phyloP scores from a whole-genome alignment of 805 yeast species.

The Candida xiaguanensis region DNA sequence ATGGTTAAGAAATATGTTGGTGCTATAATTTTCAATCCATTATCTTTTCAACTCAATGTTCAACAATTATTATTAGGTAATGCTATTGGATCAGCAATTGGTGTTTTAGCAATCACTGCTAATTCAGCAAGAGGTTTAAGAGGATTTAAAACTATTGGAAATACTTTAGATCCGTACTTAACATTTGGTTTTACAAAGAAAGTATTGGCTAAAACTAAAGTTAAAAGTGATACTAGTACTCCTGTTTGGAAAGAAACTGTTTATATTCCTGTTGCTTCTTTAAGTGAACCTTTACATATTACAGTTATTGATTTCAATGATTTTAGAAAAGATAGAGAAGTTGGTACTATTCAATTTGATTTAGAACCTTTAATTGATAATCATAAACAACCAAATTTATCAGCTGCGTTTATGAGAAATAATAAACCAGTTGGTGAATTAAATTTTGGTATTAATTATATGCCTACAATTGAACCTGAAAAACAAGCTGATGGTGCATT shows the following conservation, averaged over 20 bases:
- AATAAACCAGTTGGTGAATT: conserved; percentile 80
- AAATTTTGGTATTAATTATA: conserved; percentile 64
- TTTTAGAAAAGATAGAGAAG: conserved; percentile 68
- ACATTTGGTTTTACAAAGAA: conserved; percentile 59
- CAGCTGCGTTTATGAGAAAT: conserved; percentile 67
- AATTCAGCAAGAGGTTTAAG: conserved; percentile 65
- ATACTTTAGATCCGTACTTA: conserved; percentile 88
- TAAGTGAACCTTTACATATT: conserved; percentile 79
- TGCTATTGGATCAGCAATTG: conserved; percentile 75
- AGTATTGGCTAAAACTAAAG: conserved; percentile 64
- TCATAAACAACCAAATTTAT: conserved; percentile 45
- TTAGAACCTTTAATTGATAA: conserved; percentile 60
- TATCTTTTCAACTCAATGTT: conserved; percentile 87
- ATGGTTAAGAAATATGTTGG: conserved; percentile 86
- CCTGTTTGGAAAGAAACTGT: conserved; percentile 87
- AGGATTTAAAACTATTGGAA: conserved; percentile 66
- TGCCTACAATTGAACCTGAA: conserved; percentile 66
- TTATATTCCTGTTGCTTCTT: conserved; percentile 64
- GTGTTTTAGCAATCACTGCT: conserved; percentile 71
- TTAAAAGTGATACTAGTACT: conserved; percentile 58
- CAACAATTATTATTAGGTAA: conserved; percentile 87
- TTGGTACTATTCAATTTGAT: conserved; percentile 77
- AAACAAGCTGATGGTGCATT: conserved; percentile 75
- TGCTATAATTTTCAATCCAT: conserved; percentile 82
- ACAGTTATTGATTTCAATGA: conserved; percentile 75